These are phyloP conservation scores for Mycena latifolia DNA, from an alignment of 768 basidiomycete genomes.

Conservation along the genomic window DNA sequence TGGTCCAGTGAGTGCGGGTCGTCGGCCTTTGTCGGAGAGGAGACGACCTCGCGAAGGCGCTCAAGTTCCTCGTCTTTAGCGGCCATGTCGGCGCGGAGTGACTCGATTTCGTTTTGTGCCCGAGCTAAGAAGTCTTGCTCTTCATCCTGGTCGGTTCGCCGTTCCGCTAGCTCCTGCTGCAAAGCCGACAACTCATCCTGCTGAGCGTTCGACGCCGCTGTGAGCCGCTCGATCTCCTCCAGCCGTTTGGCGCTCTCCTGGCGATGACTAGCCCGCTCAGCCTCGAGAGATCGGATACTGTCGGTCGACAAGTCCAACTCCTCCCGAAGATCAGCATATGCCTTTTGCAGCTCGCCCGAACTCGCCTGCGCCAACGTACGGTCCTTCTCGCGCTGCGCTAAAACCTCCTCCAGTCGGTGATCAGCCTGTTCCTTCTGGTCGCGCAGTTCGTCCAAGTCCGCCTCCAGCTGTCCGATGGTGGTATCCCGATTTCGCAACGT, in stretches of 20 bases:
- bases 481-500: constrained; percentile 67
- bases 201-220: constrained; percentile 56
- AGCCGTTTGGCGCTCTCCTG: constrained; percentile 66
- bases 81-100: constrained; percentile 70
- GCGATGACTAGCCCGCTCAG: constrained; percentile 71
- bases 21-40: constrained; percentile 54
- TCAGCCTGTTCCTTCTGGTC: constrained; percentile 62
- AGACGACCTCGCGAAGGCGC: constrained; percentile 61
- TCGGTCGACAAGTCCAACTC: constrained; percentile 68
- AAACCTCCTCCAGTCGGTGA: constrained; percentile 57
- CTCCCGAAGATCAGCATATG: constrained; percentile 70
- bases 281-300: constrained; percentile 70
- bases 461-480: constrained; percentile 72
- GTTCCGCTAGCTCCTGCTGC: constrained; percentile 65
- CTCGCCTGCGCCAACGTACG: constrained; percentile 59
- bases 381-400: constrained; percentile 66
- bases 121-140: constrained; percentile 71
- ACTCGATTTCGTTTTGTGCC: constrained; percentile 78
- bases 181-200: constrained; percentile 66
- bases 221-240: constrained; percentile 71
- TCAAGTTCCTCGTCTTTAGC: constrained; percentile 78
- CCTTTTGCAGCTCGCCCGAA: constrained; percentile 70
- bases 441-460: constrained; percentile 65
- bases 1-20: constrained; percentile 72
- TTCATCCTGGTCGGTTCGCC: constrained; percentile 64